Evolutionary conservation across 495 filamentous ascomycete genomes (phyloP).

Genomic region (Amphirosellinia nigrospora): DNA sequence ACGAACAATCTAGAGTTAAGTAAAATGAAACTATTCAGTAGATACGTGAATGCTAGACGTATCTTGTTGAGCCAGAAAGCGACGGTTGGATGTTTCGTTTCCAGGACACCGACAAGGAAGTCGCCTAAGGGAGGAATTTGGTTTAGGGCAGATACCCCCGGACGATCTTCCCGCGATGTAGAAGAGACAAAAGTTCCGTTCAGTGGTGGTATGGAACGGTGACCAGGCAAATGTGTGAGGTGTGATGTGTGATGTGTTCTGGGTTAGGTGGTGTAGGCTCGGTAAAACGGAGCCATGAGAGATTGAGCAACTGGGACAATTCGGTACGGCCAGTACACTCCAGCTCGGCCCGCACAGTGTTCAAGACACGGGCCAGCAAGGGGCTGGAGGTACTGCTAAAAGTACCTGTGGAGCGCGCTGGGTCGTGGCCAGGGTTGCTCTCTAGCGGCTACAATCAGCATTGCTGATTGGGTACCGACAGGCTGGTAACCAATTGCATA

Average conservation of each 20-base stretch:
- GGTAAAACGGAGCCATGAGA: neutral
- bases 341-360: slow-evolving; percentile 19
- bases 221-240: slow-evolving; percentile 4
- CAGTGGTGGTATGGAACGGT: neutral
- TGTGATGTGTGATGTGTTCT: slow-evolving; percentile 1
- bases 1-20: neutral
- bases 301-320: neutral
- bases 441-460: slow-evolving; percentile 5
- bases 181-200: slow-evolving; percentile 13
- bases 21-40: neutral
- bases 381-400: neutral
- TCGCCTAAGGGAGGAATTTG: neutral
- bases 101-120: neutral
- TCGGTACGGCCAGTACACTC: neutral
- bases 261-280: neutral
- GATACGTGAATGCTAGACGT: neutral
- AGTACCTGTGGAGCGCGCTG: neutral
- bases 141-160: slow-evolving; percentile 1
- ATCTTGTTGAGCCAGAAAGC: neutral
- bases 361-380: neutral
- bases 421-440: neutral
- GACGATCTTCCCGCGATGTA: slow-evolving; percentile 4
- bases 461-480: slow-evolving; percentile 20
- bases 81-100: neutral
- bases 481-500: slow-evolving; percentile 26